Conservation (phyloP, 1,284 basidiomycete species). For the Leccinum fuscescens region DNA sequence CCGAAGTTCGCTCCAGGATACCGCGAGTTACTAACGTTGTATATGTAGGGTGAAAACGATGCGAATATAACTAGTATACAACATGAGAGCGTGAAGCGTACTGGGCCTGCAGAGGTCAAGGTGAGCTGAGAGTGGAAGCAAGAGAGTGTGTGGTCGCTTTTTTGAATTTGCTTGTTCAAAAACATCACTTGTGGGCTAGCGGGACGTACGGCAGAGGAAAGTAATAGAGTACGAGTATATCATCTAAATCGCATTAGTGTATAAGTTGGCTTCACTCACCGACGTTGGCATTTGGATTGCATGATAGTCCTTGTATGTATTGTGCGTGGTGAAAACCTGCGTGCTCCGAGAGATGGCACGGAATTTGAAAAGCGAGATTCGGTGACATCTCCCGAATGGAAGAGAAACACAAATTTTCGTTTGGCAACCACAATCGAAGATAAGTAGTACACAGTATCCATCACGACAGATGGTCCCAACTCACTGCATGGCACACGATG, state of each 20-base stretch:
- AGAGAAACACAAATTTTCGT: background rate
- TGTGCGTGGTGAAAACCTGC: background rate
- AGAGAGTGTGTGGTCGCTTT: background rate
- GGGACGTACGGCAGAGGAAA: background rate
- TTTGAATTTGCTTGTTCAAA: background rate
- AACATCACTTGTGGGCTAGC: background rate
- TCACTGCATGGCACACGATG: slow-evolving; percentile 65
- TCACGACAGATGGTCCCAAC: slow-evolving; percentile 64
- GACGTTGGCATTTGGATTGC: background rate
- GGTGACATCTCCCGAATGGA: background rate
- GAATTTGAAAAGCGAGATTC: no score
- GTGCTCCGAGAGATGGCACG: background rate
- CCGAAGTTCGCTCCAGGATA: no score
- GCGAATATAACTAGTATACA: background rate
- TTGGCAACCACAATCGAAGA: slow-evolving; percentile 51
- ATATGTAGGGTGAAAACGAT: no score
- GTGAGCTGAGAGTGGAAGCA: background rate
- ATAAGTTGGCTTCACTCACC: background rate
- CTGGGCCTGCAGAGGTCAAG: background rate
- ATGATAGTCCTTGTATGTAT: background rate
- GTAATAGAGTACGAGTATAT: background rate
- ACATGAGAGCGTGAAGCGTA: background rate
- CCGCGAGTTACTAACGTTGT: no score
- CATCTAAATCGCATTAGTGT: background rate
- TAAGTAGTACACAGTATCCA: slow-evolving; percentile 54